Base-by-base conservation (phyloP, 805 yeast genomes). In the Saturnispora quitensis region DNA sequence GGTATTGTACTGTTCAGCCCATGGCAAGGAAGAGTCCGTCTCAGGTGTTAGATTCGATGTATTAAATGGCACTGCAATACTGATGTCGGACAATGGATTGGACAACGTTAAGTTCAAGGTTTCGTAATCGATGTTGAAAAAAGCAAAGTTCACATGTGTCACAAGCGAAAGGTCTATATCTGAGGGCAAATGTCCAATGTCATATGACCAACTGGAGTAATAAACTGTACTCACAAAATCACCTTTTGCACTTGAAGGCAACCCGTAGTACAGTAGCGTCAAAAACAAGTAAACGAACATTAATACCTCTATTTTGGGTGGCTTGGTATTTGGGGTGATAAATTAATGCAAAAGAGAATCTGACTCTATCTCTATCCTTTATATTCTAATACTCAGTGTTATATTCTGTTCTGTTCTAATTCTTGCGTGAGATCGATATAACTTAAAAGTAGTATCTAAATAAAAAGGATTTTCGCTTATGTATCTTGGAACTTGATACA, bases 121-220 rank as follows among this genome's bases (percentile, higher is more conserved):
- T 0, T 62, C 60, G 0, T 72, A 59, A 56, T 82, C 78, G 4
- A 89, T 74, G 34, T 76, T 69, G 47, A 86, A 72, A 65, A 91
- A 91, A 0, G 97, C 86, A 65, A 86, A 93, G 60, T 82, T 82
- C 1, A 93, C 64, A 56, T 87, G 86, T 18, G 95, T 80, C 0
- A 86, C 62, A 10, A 64, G 58, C 0, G 73, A 63, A 1, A 75
- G 64, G 2, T 90, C 87, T 5, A 90, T 75, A 51, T 85, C 81
- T 20, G 67, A 66, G 2, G 86, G 93, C 50, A 66, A 69, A 66
- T 76, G 87, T 55, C 68, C 67, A 53, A 86, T 73, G 60, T 88
- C 87, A 17, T 83, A 79, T 0, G 85, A 73, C 91, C 91, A 86
- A 54, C 76, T 76, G 3, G 82, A 66, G 54, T 74, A 80, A 58